Conservation (phyloP, 1,284 basidiomycete species). For the Melampsora abietis-canadensis region DNA sequence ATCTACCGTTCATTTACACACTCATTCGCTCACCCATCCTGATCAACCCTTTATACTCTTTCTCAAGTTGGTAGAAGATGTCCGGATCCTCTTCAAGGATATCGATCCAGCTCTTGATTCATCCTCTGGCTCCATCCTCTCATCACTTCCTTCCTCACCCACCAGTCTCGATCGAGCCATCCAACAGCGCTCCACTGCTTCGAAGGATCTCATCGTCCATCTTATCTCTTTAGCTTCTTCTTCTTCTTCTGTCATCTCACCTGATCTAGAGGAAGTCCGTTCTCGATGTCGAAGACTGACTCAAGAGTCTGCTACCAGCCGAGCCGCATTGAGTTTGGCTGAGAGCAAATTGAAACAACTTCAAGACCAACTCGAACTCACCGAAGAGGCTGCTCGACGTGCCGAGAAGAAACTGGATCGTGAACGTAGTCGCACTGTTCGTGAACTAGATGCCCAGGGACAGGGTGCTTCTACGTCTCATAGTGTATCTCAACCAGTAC, state of each 20-base stretch:
- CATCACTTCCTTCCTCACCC: conserved; percentile 18
- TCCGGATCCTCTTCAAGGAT: conserved; percentile 61
- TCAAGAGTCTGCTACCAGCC: conserved; percentile 34
- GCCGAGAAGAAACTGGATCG: conserved; percentile 50
- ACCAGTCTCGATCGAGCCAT: conserved; percentile 37
- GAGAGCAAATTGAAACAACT: conserved; percentile 46
- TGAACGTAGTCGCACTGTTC: conserved; percentile 47
- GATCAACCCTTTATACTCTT: neutral
- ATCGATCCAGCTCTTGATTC: conserved; percentile 23
- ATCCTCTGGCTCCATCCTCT: conserved; percentile 58
- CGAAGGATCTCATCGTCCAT: conserved; percentile 41
- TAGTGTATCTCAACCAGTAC: conserved; percentile 4
- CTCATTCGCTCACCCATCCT: no score
- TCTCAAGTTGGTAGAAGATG: conserved; percentile 65
- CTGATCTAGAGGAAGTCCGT: conserved; percentile 39
- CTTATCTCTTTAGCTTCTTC: conserved; percentile 43
- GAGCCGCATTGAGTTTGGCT: conserved; percentile 34
- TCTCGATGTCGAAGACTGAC: conserved; percentile 28
- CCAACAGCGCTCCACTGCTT: conserved; percentile 39
- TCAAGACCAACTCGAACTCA: conserved; percentile 47
- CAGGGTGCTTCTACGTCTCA: conserved; percentile 33
- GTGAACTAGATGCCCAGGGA: conserved; percentile 46
- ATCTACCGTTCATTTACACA: no score
- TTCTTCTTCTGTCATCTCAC: conserved; percentile 30
- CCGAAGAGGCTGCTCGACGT: conserved; percentile 45